A percentile compares a stretch with the other conserved stretches of the same genome.
Conservation (phyloP, 306 rosid genomes). For the Vigna angularis region DNA sequence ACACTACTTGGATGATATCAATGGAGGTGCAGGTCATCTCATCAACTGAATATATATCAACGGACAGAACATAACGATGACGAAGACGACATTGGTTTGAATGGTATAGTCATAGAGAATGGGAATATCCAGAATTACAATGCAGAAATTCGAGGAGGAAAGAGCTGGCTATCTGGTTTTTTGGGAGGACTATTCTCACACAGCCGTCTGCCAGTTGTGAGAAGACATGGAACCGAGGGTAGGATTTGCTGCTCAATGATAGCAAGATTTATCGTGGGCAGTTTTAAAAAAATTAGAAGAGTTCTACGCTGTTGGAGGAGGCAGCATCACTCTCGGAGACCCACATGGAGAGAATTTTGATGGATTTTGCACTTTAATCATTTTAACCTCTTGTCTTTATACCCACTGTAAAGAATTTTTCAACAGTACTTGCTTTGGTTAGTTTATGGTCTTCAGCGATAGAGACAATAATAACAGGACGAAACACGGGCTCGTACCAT, state of each 20-base stretch:
- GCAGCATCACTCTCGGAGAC: slow-evolving; percentile 44
- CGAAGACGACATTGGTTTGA: slow-evolving; percentile 36
- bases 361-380: slow-evolving; percentile 23
- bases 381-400: slow-evolving; percentile 19
- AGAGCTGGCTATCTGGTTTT: slow-evolving; percentile 47
- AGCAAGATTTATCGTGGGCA: slow-evolving; percentile 53
- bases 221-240: slow-evolving; percentile 45
- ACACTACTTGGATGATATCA: slow-evolving; percentile 2
- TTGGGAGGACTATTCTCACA: slow-evolving; percentile 63
- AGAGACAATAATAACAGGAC: slow-evolving; percentile 9
- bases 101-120: slow-evolving; percentile 57
- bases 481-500: slow-evolving; percentile 17
- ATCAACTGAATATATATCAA: slow-evolving; percentile 36
- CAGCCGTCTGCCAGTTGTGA: slow-evolving; percentile 46
- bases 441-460: background rate
- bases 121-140: slow-evolving; percentile 48
- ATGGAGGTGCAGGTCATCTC: slow-evolving; percentile 60
- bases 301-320: slow-evolving; percentile 54
- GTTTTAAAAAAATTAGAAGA: slow-evolving; percentile 64
- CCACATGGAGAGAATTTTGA: slow-evolving; percentile 43
- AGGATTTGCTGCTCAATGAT: slow-evolving; percentile 47
- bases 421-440: background rate
- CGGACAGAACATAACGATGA: slow-evolving; percentile 47
- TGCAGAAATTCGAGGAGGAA: slow-evolving; percentile 35
- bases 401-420: slow-evolving; percentile 19